phyloP scores from a whole-genome alignment of 345 rosid species.

The Odontarrhena argentea region DNA sequence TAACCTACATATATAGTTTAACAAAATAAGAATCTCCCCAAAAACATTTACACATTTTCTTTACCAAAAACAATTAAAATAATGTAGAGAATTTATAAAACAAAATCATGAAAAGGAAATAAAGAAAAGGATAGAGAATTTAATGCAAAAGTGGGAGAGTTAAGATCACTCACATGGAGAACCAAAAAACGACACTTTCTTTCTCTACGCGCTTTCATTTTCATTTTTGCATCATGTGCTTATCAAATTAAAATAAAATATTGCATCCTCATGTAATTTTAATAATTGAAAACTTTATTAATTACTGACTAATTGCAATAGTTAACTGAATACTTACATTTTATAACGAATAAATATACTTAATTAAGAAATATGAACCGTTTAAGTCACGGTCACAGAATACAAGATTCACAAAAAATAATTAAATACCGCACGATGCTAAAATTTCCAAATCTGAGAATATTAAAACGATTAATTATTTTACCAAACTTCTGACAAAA shows the following conservation, averaged over 20 bases:
- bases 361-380: background rate
- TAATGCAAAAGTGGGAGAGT: constrained; percentile 43
- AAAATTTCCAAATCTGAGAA: background rate
- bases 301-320: background rate
- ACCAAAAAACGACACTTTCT: constrained; percentile 29
- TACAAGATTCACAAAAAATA: background rate
- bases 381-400: background rate
- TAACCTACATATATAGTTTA: too few species aligned
- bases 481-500: constrained; percentile 6
- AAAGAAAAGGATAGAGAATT: constrained; percentile 36
- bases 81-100: constrained; percentile 1
- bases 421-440: background rate
- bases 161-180: constrained; percentile 51
- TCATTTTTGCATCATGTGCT: constrained; percentile 21
- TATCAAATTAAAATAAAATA: background rate
- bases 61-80: background rate
- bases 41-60: background rate
- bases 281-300: too few species aligned
- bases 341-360: too few species aligned
- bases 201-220: constrained; percentile 37
- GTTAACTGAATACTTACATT: background rate
- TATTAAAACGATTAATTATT: background rate
- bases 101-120: constrained; percentile 15
- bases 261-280: background rate
- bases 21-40: too few species aligned